Percentiles rank a stretch among this genome's conserved stretches.
Conservation (phyloP, 2,329 filamentous ascomycete genomes). For the Aureobasidium leucospermi region DNA sequence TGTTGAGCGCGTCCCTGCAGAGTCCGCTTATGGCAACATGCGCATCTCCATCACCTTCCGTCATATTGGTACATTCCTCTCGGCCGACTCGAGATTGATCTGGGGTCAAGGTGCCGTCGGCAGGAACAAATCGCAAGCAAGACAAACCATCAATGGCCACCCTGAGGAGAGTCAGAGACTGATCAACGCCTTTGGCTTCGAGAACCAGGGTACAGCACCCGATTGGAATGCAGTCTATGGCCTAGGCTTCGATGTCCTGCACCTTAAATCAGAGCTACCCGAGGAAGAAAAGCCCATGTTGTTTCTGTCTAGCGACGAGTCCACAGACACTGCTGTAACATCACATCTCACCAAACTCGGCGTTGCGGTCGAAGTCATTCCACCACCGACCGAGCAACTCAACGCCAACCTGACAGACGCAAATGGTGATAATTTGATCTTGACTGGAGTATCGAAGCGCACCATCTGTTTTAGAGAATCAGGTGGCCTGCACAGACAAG, state of each 20-base stretch:
- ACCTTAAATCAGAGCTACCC: conserved; percentile 37
- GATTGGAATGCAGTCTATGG: conserved; percentile 74
- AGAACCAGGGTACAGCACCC: conserved; percentile 67
- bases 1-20: conserved; percentile 59
- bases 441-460: conserved; percentile 13
- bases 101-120: conserved; percentile 85
- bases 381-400: conserved; percentile 15
- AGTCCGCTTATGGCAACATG: conserved; percentile 64
- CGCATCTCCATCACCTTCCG: conserved; percentile 92
- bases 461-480: conserved; percentile 28
- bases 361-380: conserved; percentile 14
- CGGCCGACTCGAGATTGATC: conserved; percentile 57
- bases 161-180: conserved; percentile 58
- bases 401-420: conserved; percentile 14
- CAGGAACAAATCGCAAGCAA: conserved; percentile 57
- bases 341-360: conserved; percentile 26
- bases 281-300: conserved; percentile 30
- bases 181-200: conserved; percentile 71
- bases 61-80: conserved; percentile 77
- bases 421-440: not conserved
- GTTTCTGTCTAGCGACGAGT: conserved; percentile 27
- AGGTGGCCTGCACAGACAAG: conserved; percentile 28
- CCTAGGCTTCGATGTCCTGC: conserved; percentile 73
- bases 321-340: conserved; percentile 27
- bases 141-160: conserved; percentile 61